Evolutionary conservation across 495 filamentous ascomycete genomes (phyloP), one percentile per base, ranked within the genome.

Genomic region (Trichoderma asperelloides): DNA sequence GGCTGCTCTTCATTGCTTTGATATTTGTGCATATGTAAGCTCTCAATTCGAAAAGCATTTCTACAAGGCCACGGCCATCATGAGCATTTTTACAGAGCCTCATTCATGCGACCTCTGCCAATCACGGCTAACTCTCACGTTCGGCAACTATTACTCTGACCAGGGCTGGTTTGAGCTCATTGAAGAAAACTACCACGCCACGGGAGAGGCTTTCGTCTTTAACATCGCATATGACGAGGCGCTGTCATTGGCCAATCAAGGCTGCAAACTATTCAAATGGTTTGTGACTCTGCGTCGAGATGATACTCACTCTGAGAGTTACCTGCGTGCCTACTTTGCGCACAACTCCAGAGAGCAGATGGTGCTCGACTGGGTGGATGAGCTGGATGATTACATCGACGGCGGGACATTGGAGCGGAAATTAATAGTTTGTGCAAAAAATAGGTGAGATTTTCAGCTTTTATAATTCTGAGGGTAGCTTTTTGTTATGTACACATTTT

Each of bases 31-130:
- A 37, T 7, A 37, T 3, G 9, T 37, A 37, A 7, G 0, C 5
- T 37, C 2, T 37, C 33, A 37, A 37, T 8, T 3, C 0, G 33
- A 37, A 37, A 37, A 2, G 2, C 6, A 6, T 33, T 33, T 33
- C 6, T 33, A 6, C 0, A 37, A 37, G 2, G 33, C 9, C 9
- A 37, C 33, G 5, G 5, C 33, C 33, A 57, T 25, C 21, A 60
- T 60, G 55, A 33, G 25, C n/a, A 21, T 25, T 8, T 13, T 7
- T 11, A 15, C 55, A 13, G 25, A 60, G 9, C 25, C 27, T 18
- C 55, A 60, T 30, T 60, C 55, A 60, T 60, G 55, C 55, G 25
- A 28, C 8, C 55, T 60, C 55, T 60, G 55, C 11, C 23, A 60
- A 30, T 30, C 55, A 5, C 12, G 23, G 13, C 12, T 60, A 15